Evolutionary conservation across 2,329 filamentous ascomycete species (phyloP).

Genomic region (Annulohypoxylon truncatum): DNA sequence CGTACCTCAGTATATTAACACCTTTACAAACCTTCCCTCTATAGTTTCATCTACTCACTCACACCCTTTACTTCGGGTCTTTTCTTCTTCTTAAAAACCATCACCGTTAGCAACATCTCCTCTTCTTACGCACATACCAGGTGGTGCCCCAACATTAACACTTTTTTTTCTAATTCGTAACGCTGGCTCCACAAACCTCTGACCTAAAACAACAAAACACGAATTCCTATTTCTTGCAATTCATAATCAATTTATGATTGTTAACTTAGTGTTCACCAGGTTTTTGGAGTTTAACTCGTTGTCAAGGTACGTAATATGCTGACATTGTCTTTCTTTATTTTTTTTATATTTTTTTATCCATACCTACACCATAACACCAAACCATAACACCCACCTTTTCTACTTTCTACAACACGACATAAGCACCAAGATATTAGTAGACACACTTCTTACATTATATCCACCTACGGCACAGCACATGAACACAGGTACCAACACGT

Average conservation of each 20-base stretch:
- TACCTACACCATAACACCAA: no score
- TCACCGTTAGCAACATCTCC: no score
- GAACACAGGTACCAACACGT: neutral
- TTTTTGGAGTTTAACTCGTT: neutral
- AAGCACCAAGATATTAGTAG: neutral
- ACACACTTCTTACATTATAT: neutral
- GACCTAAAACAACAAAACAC: no score
- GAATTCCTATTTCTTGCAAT: neutral
- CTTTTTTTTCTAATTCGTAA: neutral
- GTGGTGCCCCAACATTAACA: neutral
- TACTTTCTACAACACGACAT: neutral
- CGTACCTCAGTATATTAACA: no score
- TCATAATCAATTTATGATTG: neutral
- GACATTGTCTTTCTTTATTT: neutral
- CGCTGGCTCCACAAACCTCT: no score
- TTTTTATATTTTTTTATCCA: no score
- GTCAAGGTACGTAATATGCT: neutral
- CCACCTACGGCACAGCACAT: no score
- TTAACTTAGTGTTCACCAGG: neutral
- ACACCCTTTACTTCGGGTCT: no score
- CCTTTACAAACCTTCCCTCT: no score
- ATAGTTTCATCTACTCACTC: no score
- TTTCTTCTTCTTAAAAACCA: no score
- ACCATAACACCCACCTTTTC: neutral
- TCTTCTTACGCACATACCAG: neutral